Conservation (phyloP, 2,329 filamentous ascomycete species). For the Amphichorda felina region DNA sequence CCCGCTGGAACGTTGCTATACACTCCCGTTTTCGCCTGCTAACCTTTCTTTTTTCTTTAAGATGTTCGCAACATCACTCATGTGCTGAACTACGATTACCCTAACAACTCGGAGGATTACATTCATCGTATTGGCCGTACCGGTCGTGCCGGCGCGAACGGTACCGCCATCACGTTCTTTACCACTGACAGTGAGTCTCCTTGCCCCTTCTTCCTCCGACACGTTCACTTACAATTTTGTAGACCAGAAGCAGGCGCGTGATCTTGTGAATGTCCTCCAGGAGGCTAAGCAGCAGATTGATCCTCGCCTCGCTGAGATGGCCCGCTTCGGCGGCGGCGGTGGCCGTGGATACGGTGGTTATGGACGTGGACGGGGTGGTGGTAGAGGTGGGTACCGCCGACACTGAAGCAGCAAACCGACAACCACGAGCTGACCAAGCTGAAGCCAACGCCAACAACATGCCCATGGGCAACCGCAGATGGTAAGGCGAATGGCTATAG, state of each 20-base stretch:
- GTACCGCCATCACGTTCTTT: constrained; percentile 96
- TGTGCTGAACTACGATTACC: constrained; percentile 99
- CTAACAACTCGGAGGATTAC: constrained; percentile 98
- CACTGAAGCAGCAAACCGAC: constrained; percentile 17
- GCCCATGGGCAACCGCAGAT: constrained; percentile 37
- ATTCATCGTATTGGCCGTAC: constrained; percentile 96
- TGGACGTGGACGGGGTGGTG: constrained; percentile 48
- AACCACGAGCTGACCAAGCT: constrained; percentile 21
- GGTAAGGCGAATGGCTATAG: no score
- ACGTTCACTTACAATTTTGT: neutral
- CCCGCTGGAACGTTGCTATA: constrained; percentile 34
- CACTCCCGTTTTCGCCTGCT: constrained; percentile 48
- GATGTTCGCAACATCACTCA: constrained; percentile 99
- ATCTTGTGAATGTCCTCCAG: constrained; percentile 82
- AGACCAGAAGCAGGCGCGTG: constrained; percentile 93
- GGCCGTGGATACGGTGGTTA: constrained; percentile 63
- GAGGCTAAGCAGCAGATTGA: constrained; percentile 99
- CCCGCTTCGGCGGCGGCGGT: constrained; percentile 77
- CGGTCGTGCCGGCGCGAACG: constrained; percentile 84
- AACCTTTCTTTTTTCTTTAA: constrained; percentile 61
- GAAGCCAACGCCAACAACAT: constrained; percentile 36
- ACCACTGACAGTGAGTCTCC: constrained; percentile 89
- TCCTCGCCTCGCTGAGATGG: constrained; percentile 91
- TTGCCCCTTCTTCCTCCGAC: neutral
- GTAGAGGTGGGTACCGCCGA: constrained; percentile 34